Evolutionary conservation across 176 grass and related monocot species (phyloP).

Genomic region (Musa acuminata): DNA sequence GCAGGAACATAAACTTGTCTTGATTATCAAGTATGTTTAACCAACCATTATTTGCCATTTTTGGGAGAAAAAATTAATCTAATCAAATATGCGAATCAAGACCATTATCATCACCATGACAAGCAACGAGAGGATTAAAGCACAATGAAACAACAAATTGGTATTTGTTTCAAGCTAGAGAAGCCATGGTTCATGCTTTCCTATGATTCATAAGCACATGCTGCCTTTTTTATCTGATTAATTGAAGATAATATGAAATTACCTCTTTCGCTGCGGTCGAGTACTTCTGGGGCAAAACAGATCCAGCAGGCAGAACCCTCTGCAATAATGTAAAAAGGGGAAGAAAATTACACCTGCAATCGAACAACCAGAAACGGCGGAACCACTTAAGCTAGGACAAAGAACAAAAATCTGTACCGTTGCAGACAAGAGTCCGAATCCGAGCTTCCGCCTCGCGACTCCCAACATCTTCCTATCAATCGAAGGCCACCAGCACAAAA

Average conservation of each 20-base stretch:
- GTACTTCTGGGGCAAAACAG: slow-evolving; percentile 40
- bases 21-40: background rate
- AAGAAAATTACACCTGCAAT: background rate
- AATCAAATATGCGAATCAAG: too few species aligned
- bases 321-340: slow-evolving; percentile 16
- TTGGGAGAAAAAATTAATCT: too few species aligned
- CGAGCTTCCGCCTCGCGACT: slow-evolving; percentile 66
- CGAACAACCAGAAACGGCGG: background rate
- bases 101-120: background rate
- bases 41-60: background rate
- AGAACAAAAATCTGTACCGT: slow-evolving; percentile 2
- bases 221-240: background rate
- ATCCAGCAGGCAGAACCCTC: slow-evolving; percentile 37
- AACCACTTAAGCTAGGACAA: slow-evolving; percentile 5
- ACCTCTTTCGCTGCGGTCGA: slow-evolving; percentile 63
- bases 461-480: slow-evolving; percentile 53
- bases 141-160: background rate
- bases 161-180: too few species aligned
- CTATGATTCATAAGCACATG: too few species aligned
- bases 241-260: slow-evolving; percentile 8
- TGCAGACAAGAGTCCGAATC: slow-evolving; percentile 47
- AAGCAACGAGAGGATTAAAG: slow-evolving; percentile 4
- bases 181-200: background rate
- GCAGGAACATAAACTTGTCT: background rate
- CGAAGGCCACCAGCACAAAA: background rate